Evolutionary conservation across 2,329 filamentous ascomycete species (phyloP).

Genomic region (Nigrograna mackinnonii): DNA sequence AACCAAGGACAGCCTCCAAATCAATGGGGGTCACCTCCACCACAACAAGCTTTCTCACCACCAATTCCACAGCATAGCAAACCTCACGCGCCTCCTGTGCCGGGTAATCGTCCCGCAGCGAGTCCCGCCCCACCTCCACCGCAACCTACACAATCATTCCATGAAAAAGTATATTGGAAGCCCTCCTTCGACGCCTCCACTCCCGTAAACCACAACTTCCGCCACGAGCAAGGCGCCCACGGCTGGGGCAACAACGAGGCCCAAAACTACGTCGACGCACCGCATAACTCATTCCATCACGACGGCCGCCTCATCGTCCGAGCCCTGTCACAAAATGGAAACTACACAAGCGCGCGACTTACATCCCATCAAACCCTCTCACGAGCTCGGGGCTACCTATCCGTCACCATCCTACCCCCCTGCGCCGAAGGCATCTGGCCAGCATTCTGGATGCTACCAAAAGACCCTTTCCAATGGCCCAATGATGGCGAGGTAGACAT

Average conservation of each 20-base stretch:
- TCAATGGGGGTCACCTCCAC: slow-evolving; percentile 14
- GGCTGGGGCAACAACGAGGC: slow-evolving; percentile 67
- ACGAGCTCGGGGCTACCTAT: slow-evolving; percentile 56
- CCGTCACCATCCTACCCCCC: slow-evolving; percentile 56
- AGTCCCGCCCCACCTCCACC: slow-evolving; percentile 34
- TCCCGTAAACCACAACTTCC: slow-evolving; percentile 56
- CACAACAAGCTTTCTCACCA: slow-evolving; percentile 23
- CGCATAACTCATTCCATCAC: slow-evolving; percentile 58
- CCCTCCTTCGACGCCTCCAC: slow-evolving; percentile 53
- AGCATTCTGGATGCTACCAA: slow-evolving; percentile 64
- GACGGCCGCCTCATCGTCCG: slow-evolving; percentile 58
- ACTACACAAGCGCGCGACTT: slow-evolving; percentile 60
- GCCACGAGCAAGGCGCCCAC: slow-evolving; percentile 59
- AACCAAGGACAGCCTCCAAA: slow-evolving; percentile 19
- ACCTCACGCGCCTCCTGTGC: slow-evolving; percentile 27
- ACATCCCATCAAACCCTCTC: slow-evolving; percentile 57
- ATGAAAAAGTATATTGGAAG: slow-evolving; percentile 55
- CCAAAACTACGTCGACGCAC: slow-evolving; percentile 58
- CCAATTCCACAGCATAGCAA: slow-evolving; percentile 35
- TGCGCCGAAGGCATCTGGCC: slow-evolving; percentile 64
- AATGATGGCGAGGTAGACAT: slow-evolving; percentile 64
- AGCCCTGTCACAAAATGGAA: slow-evolving; percentile 48
- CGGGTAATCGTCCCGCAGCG: slow-evolving; percentile 26
- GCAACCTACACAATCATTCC: slow-evolving; percentile 21
- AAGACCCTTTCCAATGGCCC: slow-evolving; percentile 63